Evolutionary conservation across 1,284 basidiomycete genomes (phyloP), one percentile per base, ranked within the genome.

Genomic region (Psilocybe mexicana): DNA sequence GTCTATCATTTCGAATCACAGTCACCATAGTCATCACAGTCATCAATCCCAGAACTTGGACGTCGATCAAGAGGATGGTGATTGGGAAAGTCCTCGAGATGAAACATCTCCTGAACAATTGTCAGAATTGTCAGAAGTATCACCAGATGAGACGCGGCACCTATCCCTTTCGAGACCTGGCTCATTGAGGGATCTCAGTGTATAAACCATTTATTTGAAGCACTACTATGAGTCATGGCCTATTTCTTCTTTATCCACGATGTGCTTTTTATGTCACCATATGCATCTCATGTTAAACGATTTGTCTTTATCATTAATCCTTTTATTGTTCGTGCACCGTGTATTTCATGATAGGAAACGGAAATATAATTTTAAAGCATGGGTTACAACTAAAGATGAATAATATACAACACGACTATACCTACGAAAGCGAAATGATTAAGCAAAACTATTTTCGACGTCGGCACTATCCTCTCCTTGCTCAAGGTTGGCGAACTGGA

Each of bases 381-480:
- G 28, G 10, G 51, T 43, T 58, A 49, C 50, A 43, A 58, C 43
- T 48, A 49, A 56, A 26, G 25, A 57, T 48, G 42, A 56, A 26
- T 30, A 57, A 35, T 53, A 55, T 51, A 63, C 63, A 63, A 55
- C 55, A 57, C 40, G 58, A 65, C 67, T 48, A 61, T 43, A 65
- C 44, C 61, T 58, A 57, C 43, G 56, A 63, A 54, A 66, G 49
- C 51, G 35, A 63, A 48, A 56, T 57, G 66, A 70, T 70, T 70
- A 92, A 60, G 86, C 86, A 74, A 92, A 90, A 70, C 84, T 88
- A 70, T 96, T 93, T 77, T 95, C 93, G 14, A 95, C 90, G 72
- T 95, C 93, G 28, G 93, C 93, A 59, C 90, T 92, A 68, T 94
- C 92, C 59, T 94, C 93, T 23, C 88, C 90, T 61, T 84, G 84